Percentiles rank a stretch among this genome's conserved stretches.
These are phyloP conservation scores for Mallotus japonicus DNA, from an alignment of 441 rosid genomes.

Conservation along the genomic window DNA sequence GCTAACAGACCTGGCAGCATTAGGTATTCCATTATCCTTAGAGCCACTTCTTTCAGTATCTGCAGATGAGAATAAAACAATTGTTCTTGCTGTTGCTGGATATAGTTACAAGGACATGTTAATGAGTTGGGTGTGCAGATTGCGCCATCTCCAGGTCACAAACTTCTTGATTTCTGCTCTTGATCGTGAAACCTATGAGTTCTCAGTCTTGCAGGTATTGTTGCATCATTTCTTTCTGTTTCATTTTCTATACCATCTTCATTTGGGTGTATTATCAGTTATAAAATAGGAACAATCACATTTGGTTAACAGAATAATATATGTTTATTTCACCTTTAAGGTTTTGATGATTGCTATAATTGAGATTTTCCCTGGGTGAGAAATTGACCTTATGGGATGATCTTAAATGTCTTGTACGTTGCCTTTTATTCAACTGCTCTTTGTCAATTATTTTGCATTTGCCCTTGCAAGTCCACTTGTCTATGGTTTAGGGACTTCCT, in stretches of 20 bases:
- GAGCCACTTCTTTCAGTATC: constrained; percentile 62
- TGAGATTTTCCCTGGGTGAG: no score
- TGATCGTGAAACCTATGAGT: constrained; percentile 76
- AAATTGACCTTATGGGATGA: neutral
- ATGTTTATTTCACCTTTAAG: neutral
- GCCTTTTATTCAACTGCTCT: neutral
- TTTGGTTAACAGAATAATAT: neutral
- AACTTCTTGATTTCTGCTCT: constrained; percentile 87
- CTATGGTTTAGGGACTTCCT: constrained; percentile 12
- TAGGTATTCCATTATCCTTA: constrained; percentile 56
- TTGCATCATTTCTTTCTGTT: neutral
- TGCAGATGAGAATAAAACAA: constrained; percentile 66
- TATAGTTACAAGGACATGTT: constrained; percentile 91
- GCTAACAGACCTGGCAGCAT: constrained; percentile 29
- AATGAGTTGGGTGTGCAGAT: constrained; percentile 95
- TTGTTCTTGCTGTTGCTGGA: constrained; percentile 87
- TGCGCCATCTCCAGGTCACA: constrained; percentile 57
- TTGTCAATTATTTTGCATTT: neutral
- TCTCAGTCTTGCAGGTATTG: constrained; percentile 71
- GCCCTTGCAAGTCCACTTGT: constrained; percentile 12
- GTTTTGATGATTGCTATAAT: neutral
- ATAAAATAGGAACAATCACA: neutral
- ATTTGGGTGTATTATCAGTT: neutral
- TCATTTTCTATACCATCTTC: constrained; percentile 9
- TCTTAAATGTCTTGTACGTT: neutral